Conservation (phyloP, 2,329 filamentous ascomycete species). For the Aspergillus brasiliensis region DNA sequence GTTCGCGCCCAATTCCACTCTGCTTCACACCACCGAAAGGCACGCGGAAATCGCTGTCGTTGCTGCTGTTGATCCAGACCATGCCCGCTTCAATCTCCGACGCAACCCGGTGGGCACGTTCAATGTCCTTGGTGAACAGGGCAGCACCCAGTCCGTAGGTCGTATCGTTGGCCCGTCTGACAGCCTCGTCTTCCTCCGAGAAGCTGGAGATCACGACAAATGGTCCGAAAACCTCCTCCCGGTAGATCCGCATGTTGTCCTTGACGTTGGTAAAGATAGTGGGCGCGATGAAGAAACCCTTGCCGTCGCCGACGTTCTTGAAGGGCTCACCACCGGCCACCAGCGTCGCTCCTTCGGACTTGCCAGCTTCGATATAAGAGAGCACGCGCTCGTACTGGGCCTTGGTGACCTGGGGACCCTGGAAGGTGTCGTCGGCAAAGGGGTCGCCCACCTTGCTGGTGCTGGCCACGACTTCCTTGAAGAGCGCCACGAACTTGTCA, state of each 20-base stretch:
- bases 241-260: slow-evolving; percentile 60
- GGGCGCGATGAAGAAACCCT: slow-evolving; percentile 66
- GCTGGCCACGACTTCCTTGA: slow-evolving; percentile 33
- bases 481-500: slow-evolving; percentile 35
- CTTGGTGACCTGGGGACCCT: slow-evolving; percentile 40
- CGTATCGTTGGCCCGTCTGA: slow-evolving; percentile 60
- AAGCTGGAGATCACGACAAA: slow-evolving; percentile 62
- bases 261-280: slow-evolving; percentile 62
- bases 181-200: slow-evolving; percentile 61
- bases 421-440: slow-evolving; percentile 41
- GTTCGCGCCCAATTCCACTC: slow-evolving; percentile 62
- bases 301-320: slow-evolving; percentile 57
- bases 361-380: slow-evolving; percentile 69
- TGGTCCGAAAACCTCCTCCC: slow-evolving; percentile 65
- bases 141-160: slow-evolving; percentile 39
- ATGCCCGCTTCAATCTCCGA: slow-evolving; percentile 66
- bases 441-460: slow-evolving; percentile 42
- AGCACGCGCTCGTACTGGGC: slow-evolving; percentile 56
- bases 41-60: slow-evolving; percentile 50
- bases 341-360: slow-evolving; percentile 70
- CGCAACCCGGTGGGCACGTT: slow-evolving; percentile 59
- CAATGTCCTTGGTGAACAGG: slow-evolving; percentile 58
- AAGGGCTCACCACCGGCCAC: slow-evolving; percentile 62
- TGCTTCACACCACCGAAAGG: slow-evolving; percentile 67
- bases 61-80: slow-evolving; percentile 69